phyloP scores from a whole-genome alignment of 441 rosid species.

The Pelargonium australe region DNA sequence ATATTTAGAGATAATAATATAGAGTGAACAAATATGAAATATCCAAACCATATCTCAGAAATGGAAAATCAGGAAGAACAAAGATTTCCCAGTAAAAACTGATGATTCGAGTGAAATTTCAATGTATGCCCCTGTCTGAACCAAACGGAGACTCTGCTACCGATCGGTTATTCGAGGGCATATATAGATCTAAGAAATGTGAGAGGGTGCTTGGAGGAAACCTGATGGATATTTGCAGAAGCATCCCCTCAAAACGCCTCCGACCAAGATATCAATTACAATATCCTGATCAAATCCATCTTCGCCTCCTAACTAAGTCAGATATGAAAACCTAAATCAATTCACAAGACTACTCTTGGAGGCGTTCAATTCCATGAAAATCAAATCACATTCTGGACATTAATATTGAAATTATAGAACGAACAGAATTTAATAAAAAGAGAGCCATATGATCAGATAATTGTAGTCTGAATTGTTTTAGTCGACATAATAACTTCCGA shows the following conservation, averaged over 20 bases:
- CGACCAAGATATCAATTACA: not conserved
- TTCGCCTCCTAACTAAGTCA: not conserved
- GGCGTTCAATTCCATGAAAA: no score
- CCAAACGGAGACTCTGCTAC: not conserved
- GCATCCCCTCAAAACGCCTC: not conserved
- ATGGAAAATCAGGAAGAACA: not conserved
- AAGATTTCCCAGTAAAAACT: not conserved
- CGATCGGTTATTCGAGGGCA: not conserved
- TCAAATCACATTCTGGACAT: no score
- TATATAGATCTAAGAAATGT: no score
- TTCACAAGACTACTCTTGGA: not conserved
- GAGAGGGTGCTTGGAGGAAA: not conserved
- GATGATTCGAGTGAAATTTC: no score
- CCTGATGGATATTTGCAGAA: not conserved
- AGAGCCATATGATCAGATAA: slow-evolving; percentile 69
- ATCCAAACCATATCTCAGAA: no score
- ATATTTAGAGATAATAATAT: no score
- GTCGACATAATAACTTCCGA: slow-evolving; percentile 61
- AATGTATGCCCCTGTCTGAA: not conserved
- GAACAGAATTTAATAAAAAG: not conserved
- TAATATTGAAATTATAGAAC: no score
- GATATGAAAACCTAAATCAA: not conserved
- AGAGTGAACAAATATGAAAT: no score
- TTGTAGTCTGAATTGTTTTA: slow-evolving; percentile 71
- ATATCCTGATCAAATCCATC: not conserved